A percentile compares a stretch with the other conserved stretches of the same genome.
phyloP scores from a whole-genome alignment of 2,329 filamentous ascomycete genomes.

The Epichloe glyceriae region DNA sequence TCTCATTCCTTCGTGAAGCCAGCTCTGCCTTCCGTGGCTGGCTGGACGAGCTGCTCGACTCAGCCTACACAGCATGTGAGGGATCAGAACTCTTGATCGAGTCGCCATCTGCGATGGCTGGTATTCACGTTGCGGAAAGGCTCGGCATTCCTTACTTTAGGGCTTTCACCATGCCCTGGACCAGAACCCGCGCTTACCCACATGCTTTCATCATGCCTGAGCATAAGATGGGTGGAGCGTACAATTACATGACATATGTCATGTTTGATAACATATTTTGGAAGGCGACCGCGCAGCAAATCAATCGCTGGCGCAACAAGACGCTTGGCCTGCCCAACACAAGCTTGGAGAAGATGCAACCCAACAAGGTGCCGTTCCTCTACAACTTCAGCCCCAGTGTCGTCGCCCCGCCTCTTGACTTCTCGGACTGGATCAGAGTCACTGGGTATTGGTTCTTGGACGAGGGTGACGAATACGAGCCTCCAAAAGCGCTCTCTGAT shows the following conservation, averaged over 20 bases:
- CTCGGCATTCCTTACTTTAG: slow-evolving; percentile 90
- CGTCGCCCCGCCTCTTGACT: slow-evolving; percentile 88
- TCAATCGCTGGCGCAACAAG: slow-evolving; percentile 85
- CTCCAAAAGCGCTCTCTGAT: slow-evolving; percentile 58
- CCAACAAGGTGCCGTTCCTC: slow-evolving; percentile 93
- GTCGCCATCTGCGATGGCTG: slow-evolving; percentile 91
- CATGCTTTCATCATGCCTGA: slow-evolving; percentile 92
- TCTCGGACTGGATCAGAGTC: slow-evolving; percentile 92
- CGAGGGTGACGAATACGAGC: slow-evolving; percentile 56
- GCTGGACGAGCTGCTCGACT: slow-evolving; percentile 77
- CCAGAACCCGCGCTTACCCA: slow-evolving; percentile 84
- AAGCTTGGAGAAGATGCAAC: slow-evolving; percentile 78
- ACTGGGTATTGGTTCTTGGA: slow-evolving; percentile 98
- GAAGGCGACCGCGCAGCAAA: slow-evolving; percentile 80
- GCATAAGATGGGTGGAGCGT: slow-evolving; percentile 85
- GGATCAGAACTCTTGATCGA: slow-evolving; percentile 85
- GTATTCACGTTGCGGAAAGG: slow-evolving; percentile 93
- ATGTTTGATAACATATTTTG: slow-evolving; percentile 97
- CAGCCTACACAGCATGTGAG: slow-evolving; percentile 74
- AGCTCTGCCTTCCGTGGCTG: slow-evolving; percentile 83
- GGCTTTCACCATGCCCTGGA: slow-evolving; percentile 98
- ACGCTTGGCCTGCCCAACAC: slow-evolving; percentile 69
- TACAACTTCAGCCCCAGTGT: slow-evolving; percentile 96
- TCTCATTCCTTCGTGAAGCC: slow-evolving; percentile 78
- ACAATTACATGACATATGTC: slow-evolving; percentile 90